phyloP scores from a whole-genome alignment of 2,329 filamentous ascomycete species.

The Aspergillus japonicus region DNA sequence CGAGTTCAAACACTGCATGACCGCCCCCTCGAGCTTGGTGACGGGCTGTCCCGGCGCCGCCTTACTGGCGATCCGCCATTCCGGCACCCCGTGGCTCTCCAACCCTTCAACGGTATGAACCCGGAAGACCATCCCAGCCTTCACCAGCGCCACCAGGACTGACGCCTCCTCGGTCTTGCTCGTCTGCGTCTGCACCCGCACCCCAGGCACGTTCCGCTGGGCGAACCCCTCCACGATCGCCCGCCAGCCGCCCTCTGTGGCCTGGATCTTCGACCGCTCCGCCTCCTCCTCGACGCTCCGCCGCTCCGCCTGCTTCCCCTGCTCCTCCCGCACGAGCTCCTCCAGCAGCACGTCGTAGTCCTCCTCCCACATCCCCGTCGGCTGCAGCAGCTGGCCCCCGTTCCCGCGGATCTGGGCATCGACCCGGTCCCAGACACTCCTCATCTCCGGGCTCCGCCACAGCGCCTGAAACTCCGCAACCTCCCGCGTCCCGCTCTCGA shows the following conservation, averaged over 20 bases:
- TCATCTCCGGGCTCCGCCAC: constrained; percentile 44
- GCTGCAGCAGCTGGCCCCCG: constrained; percentile 37
- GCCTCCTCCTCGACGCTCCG: constrained; percentile 29
- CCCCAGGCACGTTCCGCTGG: constrained; percentile 26
- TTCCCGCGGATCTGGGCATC: constrained; percentile 38
- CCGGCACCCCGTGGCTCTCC: constrained; percentile 21
- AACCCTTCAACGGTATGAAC: constrained; percentile 25
- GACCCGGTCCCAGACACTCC: constrained; percentile 39
- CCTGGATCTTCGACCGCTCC: constrained; percentile 28
- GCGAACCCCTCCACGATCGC: constrained; percentile 33
- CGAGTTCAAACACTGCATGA: constrained; percentile 36
- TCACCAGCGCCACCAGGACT: constrained; percentile 31
- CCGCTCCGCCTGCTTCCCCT: constrained; percentile 25
- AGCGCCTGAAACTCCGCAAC: constrained; percentile 39
- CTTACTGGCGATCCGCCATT: constrained; percentile 38
- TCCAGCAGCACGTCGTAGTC: constrained; percentile 41
- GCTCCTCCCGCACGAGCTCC: constrained; percentile 31
- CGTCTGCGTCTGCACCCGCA: constrained; percentile 28
- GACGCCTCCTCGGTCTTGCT: constrained; percentile 24
- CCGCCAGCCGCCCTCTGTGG: constrained; percentile 34
- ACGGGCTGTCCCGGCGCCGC: constrained; percentile 22
- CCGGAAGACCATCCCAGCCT: constrained; percentile 36
- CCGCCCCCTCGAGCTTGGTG: constrained; percentile 36
- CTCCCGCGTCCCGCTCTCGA: constrained; percentile 36
- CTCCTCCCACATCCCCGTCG: constrained; percentile 40